phyloP scores from a whole-genome alignment of 2,329 filamentous ascomycete species.

The Epichloe scottii region DNA sequence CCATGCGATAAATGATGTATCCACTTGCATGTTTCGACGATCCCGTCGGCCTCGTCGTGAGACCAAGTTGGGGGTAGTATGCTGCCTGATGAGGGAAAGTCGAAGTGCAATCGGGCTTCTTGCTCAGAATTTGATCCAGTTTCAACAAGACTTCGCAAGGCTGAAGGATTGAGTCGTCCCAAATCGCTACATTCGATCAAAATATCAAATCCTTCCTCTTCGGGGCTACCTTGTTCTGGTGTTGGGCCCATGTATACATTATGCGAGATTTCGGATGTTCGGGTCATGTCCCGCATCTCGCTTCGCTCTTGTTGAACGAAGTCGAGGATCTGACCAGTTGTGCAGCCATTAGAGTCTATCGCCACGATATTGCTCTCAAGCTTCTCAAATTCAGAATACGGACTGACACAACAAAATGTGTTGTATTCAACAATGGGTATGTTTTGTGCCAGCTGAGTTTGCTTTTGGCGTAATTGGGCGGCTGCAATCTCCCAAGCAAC shows the following conservation, averaged over 20 bases:
- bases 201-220: constrained; percentile 61
- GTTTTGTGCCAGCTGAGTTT: constrained; percentile 45
- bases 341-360: constrained; percentile 55
- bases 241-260: constrained; percentile 90
- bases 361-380: constrained; percentile 59
- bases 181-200: constrained; percentile 82
- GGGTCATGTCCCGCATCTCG: constrained; percentile 92
- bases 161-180: constrained; percentile 60
- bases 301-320: constrained; percentile 79
- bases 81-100: constrained; percentile 92
- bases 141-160: constrained; percentile 51
- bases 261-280: constrained; percentile 72
- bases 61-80: constrained; percentile 77
- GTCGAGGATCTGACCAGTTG: constrained; percentile 71
- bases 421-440: constrained; percentile 56
- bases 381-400: constrained; percentile 61
- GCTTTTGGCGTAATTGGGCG: constrained; percentile 66
- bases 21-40: constrained; percentile 81
- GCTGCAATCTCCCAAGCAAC: constrained; percentile 56
- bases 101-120: constrained; percentile 26
- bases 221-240: constrained; percentile 51
- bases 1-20: constrained; percentile 74
- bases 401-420: constrained; percentile 61
- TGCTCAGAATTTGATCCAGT: constrained; percentile 29
- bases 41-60: constrained; percentile 68